Evolutionary conservation across 305 asterid genomes (phyloP).

Genomic region (Fraxinus xanthoxyloides): DNA sequence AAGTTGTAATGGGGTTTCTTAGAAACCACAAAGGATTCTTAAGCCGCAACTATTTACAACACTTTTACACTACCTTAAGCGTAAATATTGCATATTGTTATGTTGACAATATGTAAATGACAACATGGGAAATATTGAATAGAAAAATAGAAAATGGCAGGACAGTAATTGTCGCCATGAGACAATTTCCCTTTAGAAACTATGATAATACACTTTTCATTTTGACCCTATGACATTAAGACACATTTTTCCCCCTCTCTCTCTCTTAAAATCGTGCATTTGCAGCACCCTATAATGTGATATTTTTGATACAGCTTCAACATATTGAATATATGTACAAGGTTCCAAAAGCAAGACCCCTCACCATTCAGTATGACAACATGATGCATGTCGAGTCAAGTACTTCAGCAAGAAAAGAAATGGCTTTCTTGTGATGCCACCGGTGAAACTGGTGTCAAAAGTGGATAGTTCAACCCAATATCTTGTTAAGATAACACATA

Average conservation of each 20-base stretch:
- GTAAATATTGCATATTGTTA: neutral
- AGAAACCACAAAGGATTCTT: neutral
- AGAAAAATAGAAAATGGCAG: slow-evolving; percentile 11
- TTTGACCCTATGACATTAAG: neutral
- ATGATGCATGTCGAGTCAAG: neutral
- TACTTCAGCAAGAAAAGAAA: slow-evolving; percentile 17
- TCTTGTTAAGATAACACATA: slow-evolving; percentile 10
- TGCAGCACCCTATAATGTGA: slow-evolving; percentile 19
- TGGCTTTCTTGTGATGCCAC: slow-evolving; percentile 1
- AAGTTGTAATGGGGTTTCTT: neutral
- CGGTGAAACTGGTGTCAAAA: slow-evolving; percentile 3
- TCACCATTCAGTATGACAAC: slow-evolving; percentile 10
- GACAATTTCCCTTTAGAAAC: neutral
- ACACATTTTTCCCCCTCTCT: neutral
- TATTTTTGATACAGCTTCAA: slow-evolving; percentile 18
- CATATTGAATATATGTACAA: slow-evolving; percentile 36
- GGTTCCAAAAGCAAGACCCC: slow-evolving; percentile 14
- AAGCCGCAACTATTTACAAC: neutral
- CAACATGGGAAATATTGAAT: neutral
- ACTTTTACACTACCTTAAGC: neutral
- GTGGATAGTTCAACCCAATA: slow-evolving; percentile 1
- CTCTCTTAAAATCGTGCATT: slow-evolving; percentile 10
- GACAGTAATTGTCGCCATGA: slow-evolving; percentile 9
- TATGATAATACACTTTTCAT: neutral
- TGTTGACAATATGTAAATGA: neutral